Conservation (phyloP, 2,329 filamentous ascomycete species). For the Colletotrichum cuscutae region DNA sequence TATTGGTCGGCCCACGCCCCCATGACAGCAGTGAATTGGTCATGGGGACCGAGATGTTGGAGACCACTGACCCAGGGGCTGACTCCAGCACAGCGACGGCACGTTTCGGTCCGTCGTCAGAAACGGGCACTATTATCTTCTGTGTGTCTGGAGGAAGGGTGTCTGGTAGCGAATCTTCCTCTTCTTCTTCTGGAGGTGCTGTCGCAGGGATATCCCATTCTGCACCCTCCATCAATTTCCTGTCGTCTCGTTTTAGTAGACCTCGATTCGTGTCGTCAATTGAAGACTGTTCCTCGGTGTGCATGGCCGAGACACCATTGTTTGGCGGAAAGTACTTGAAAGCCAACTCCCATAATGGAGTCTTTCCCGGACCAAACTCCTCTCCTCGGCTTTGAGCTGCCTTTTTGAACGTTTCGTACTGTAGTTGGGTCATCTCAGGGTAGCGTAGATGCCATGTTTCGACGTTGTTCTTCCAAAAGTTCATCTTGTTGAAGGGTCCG, state of each 20-base stretch:
- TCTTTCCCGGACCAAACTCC: slow-evolving; percentile 62
- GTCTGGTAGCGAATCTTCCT: slow-evolving; percentile 46
- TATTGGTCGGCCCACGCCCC: slow-evolving; percentile 78
- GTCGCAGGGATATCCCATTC: slow-evolving; percentile 41
- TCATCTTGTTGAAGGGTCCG: slow-evolving; percentile 63
- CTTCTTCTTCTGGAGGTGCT: slow-evolving; percentile 31
- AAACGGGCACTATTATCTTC: slow-evolving; percentile 46
- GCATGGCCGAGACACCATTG: slow-evolving; percentile 29
- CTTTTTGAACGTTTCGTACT: slow-evolving; percentile 65
- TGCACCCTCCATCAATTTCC: slow-evolving; percentile 39
- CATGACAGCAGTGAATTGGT: slow-evolving; percentile 77
- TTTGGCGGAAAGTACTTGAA: slow-evolving; percentile 68
- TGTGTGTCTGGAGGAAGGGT: slow-evolving; percentile 50
- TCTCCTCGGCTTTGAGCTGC: slow-evolving; percentile 62
- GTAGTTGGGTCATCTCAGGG: slow-evolving; percentile 71
- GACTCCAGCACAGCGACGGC: slow-evolving; percentile 75
- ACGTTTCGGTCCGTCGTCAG: slow-evolving; percentile 47
- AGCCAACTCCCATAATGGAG: slow-evolving; percentile 65
- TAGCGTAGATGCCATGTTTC: slow-evolving; percentile 70
- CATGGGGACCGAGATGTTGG: slow-evolving; percentile 72
- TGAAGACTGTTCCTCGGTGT: background rate
- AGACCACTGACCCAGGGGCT: slow-evolving; percentile 71
- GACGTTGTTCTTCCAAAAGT: slow-evolving; percentile 67
- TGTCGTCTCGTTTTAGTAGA: slow-evolving; percentile 39
- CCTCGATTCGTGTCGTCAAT: slow-evolving; percentile 34